A percentile compares a stretch with the other conserved stretches of the same genome.
These are phyloP conservation scores for Schizosaccharomyces octosporus DNA, from an alignment of 805 yeast genomes.

Conservation along the genomic window DNA sequence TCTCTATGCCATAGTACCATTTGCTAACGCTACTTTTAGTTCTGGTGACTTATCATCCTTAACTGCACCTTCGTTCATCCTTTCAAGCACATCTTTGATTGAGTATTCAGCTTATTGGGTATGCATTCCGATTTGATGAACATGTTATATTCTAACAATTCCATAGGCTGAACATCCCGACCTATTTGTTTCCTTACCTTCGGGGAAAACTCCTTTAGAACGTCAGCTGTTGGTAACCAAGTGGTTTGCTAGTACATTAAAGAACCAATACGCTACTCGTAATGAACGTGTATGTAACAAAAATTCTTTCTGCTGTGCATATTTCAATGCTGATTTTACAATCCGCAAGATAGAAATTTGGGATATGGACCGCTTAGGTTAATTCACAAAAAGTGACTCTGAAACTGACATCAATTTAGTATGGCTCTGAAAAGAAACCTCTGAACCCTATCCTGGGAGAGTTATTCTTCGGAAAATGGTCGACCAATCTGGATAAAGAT, in stretches of 20 bases:
- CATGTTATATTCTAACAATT: not conserved
- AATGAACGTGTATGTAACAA: conserved; percentile 28
- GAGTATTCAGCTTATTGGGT: conserved; percentile 80
- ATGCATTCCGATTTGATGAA: not conserved
- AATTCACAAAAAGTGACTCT: too few relatives aligned
- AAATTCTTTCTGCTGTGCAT: not conserved
- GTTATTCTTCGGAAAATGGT: conserved; percentile 76
- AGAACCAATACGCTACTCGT: conserved; percentile 84
- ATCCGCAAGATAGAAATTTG: too few relatives aligned
- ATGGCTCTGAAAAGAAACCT: conserved; percentile 95
- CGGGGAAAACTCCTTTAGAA: conserved; percentile 22
- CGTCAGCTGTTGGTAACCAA: conserved; percentile 60
- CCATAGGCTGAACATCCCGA: conserved; percentile 52
- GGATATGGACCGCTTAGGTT: too few relatives aligned
- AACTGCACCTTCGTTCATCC: conserved; percentile 93
- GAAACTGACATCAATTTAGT: conserved; percentile 6
- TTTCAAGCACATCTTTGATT: conserved; percentile 65
- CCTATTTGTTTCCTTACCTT: conserved; percentile 44
- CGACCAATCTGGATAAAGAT: conserved; percentile 27
- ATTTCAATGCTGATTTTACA: too few relatives aligned
- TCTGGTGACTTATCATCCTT: conserved; percentile 68
- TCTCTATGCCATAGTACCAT: too few relatives aligned
- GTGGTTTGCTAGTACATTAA: conserved; percentile 78
- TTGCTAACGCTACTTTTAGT: not conserved
- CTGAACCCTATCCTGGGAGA: conserved; percentile 94